Conservation (phyloP, 1,284 basidiomycete genomes). For the Boletellus sp. region DNA sequence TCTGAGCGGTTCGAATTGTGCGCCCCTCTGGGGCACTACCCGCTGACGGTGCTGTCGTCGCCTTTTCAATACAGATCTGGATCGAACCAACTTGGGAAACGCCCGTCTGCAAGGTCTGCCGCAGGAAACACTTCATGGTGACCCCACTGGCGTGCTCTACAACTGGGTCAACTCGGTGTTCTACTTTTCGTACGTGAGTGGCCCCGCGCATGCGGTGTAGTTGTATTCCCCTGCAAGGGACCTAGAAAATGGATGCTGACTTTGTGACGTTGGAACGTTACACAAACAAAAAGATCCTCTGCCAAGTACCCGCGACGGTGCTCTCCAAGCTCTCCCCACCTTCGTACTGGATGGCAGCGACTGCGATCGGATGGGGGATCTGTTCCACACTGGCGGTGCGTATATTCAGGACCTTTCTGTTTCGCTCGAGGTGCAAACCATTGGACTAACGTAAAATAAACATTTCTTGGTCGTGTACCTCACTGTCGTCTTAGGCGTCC, state of each 20-base stretch:
- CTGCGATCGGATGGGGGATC: conserved; percentile 69
- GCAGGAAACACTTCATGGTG: conserved; percentile 59
- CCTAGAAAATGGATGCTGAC: no score
- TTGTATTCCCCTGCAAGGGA: no score
- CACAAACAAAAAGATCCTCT: conserved; percentile 50
- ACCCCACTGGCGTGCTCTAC: conserved; percentile 59
- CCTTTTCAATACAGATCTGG: conserved; percentile 46
- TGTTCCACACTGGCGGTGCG: conserved; percentile 66
- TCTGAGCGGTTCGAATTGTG: neutral
- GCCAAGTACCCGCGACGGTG: conserved; percentile 65
- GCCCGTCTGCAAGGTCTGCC: conserved; percentile 72
- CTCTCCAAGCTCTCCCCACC: conserved; percentile 66
- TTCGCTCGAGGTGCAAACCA: no score
- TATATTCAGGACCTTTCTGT: neutral
- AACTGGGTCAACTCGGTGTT: conserved; percentile 74
- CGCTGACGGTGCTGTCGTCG: no score
- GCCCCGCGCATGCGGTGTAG: neutral
- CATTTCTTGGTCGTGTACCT: no score
- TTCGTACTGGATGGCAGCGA: conserved; percentile 58
- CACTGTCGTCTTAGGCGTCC: conserved; percentile 43
- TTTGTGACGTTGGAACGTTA: neutral
- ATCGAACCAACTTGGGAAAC: conserved; percentile 72
- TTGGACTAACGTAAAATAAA: no score
- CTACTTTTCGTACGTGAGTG: conserved; percentile 65
- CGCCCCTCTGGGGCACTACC: no score